Percentiles rank a stretch among this genome's conserved stretches.
Conservation (phyloP, 352 stramenopile genomes). For the Phytophthora quininea region DNA sequence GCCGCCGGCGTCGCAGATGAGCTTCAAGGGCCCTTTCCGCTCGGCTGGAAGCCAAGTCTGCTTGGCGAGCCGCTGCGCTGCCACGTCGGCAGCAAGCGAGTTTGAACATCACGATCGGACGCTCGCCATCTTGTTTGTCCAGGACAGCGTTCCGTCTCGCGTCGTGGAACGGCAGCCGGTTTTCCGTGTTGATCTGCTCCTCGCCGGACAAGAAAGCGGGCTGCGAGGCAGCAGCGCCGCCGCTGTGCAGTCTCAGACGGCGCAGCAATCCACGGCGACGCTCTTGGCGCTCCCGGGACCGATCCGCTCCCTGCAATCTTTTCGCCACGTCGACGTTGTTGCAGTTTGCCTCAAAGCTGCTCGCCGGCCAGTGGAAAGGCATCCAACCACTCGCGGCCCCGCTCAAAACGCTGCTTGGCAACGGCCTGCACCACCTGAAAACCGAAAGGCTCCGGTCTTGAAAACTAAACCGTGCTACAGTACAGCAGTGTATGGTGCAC, state of each 20-base stretch:
- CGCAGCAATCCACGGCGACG: not conserved
- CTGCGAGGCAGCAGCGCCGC: not conserved
- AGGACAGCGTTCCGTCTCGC: constrained; percentile 13
- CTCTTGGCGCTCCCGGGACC: not conserved
- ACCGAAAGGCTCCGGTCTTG: no score
- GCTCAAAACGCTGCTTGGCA: constrained; percentile 10
- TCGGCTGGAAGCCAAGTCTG: constrained; percentile 1
- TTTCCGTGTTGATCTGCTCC: constrained; percentile 24
- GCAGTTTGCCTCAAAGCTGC: not conserved
- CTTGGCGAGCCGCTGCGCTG: not conserved
- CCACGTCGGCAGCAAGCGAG: not conserved
- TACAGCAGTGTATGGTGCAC: no score
- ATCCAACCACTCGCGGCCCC: constrained; percentile 20
- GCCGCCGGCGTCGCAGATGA: constrained; percentile 14
- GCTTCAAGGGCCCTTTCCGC: constrained; percentile 18
- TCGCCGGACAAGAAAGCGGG: constrained; percentile 20
- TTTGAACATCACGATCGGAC: constrained; percentile 20
- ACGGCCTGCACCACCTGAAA: not conserved
- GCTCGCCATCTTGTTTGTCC: constrained; percentile 24
- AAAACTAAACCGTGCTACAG: no score
- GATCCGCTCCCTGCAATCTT: constrained; percentile 22
- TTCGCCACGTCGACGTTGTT: constrained; percentile 36
- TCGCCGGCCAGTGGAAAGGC: constrained; percentile 12
- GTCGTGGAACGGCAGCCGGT: constrained; percentile 15
- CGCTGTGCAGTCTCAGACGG: constrained; percentile 10